Conservation (phyloP, 169 alveolate species). For the Cryptosporidium tyzzeri region DNA sequence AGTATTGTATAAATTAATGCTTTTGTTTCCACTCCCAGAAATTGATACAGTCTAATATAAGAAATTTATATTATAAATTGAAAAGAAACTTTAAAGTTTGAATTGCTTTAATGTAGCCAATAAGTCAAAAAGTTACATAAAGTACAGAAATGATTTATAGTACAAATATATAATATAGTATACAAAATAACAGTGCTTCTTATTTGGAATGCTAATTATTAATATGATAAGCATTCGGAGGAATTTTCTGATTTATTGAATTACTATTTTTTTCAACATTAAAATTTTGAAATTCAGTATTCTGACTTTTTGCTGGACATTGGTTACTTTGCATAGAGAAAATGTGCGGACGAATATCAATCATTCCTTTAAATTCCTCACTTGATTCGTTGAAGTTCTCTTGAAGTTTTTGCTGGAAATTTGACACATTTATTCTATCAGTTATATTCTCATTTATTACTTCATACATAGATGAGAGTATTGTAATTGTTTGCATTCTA, state of each 20-base stretch:
- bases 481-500: conserved; percentile 43
- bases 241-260: conserved; percentile 12
- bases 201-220: conserved; percentile 2
- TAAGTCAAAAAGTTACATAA: conserved; percentile 3
- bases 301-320: neutral
- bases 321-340: neutral
- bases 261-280: neutral
- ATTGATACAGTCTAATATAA: neutral
- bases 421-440: neutral
- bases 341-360: neutral
- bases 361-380: neutral
- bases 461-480: conserved; percentile 35
- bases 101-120: conserved; percentile 17
- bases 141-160: neutral
- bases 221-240: conserved; percentile 65
- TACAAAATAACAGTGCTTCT: neutral
- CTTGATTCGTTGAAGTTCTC: conserved; percentile 7
- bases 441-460: neutral
- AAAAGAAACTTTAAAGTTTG: neutral
- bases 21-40: neutral
- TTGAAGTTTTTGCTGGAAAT: conserved; percentile 33
- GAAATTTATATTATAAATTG: neutral
- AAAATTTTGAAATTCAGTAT: neutral
- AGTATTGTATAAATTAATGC: conserved; percentile 42
- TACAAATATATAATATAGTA: neutral